These are phyloP conservation scores for Paraconiothyrium sp. DNA, from an alignment of 2,329 filamentous ascomycete species.

Conservation along the genomic window DNA sequence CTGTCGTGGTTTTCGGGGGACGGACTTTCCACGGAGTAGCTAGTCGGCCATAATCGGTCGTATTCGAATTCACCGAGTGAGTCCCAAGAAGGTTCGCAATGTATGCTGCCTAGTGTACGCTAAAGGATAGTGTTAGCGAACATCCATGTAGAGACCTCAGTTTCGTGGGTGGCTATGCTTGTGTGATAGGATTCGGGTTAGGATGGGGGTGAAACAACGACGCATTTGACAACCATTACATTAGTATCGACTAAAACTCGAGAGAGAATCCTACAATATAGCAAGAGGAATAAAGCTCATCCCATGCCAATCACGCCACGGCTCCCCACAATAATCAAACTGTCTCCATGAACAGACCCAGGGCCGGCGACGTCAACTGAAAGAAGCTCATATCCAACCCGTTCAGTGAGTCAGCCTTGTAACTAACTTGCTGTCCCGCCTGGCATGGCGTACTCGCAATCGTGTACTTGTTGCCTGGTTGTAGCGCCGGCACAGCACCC, in stretches of 20 bases:
- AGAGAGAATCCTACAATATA: background rate
- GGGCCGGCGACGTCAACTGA: constrained; percentile 33
- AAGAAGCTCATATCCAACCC: constrained; percentile 40
- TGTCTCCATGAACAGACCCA: constrained; percentile 36
- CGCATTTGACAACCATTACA: background rate
- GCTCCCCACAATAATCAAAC: background rate
- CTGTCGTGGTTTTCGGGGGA: background rate
- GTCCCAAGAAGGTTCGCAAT: background rate
- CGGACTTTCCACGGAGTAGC: constrained; percentile 1
- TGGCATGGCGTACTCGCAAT: constrained; percentile 36
- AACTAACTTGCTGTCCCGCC: constrained; percentile 35
- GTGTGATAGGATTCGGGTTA: background rate
- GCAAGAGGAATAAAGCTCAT: background rate
- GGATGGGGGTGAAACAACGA: background rate
- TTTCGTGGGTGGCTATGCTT: background rate
- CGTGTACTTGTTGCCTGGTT: constrained; percentile 30
- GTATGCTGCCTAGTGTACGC: background rate
- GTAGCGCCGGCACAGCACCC: constrained; percentile 26
- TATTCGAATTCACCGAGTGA: background rate
- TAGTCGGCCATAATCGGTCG: constrained; percentile 2
- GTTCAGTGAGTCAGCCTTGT: constrained; percentile 33
- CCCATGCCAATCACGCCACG: background rate
- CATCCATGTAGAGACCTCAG: background rate
- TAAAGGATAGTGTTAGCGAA: background rate
- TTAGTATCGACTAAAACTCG: background rate